Evolutionary conservation across 768 basidiomycete species (phyloP), one percentile per base, ranked within the genome.

Genomic region (Boletus pseudo-olivaceus): DNA sequence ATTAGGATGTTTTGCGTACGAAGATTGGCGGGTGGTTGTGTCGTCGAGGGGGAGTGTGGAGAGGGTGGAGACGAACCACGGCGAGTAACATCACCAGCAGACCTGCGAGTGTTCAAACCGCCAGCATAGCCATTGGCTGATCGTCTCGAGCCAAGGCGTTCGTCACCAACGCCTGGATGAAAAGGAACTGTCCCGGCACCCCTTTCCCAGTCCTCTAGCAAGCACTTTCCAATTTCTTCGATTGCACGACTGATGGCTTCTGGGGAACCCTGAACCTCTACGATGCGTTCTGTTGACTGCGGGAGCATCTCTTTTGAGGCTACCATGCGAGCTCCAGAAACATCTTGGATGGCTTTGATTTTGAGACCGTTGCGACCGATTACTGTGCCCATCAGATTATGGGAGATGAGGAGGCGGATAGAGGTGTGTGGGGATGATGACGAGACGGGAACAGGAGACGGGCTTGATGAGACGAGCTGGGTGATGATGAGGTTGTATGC

Each of bases 1-100:
- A 99, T 98, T 63, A 97, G 96, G 63, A 99, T 98, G 74, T 96
- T 98, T 75, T 99, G 97, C 10, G 97, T 98, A 60, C 95, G 89
- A 61, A 98, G 80, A 72, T 95, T 95, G 45, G 90, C 80, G 32
- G 83, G 76, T 29, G 80, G 81, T 62, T 80, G 83, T 57, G 78
- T 69, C 48, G 82, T 76, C 33, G 78, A 63, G n/a, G 78, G 75
- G 17, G 75, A 71, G 7, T 69, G 67, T 8, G 71, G 69, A 2
- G 70, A 72, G 20, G 68, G 62, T 3, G 70, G 69, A 17, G 67
- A 71, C 39, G 82, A 78, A 33, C 80, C 78, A 39, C 62, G 77
- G 70, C 63, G 73, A 57, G 58, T 54, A 27, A 65, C 62, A 46
- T 87, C 87, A 44, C 87, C 88, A 59, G 88, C 84, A 27, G 83